phyloP scores from a whole-genome alignment of 2,329 filamentous ascomycete species.

The Phialophora expanda region DNA sequence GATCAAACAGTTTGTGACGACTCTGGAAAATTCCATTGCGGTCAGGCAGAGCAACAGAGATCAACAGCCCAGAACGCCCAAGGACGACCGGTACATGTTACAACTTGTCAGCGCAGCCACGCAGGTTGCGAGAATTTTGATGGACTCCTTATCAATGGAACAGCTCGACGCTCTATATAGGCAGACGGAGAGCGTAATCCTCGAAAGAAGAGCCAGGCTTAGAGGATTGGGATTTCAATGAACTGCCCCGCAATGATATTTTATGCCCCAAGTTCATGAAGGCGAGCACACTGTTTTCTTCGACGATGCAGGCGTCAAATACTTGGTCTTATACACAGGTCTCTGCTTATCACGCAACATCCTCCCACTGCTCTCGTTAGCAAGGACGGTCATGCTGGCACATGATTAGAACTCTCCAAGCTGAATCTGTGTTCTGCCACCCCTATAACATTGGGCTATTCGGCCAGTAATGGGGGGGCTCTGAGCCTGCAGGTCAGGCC shows the following conservation, averaged over 20 bases:
- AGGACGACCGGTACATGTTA: constrained; percentile 86
- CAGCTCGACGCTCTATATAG: constrained; percentile 81
- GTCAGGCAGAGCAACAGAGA: constrained; percentile 61
- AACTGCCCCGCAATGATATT: constrained; percentile 13
- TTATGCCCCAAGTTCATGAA: constrained; percentile 4
- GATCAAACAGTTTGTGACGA: constrained; percentile 88
- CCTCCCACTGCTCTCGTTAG: constrained; percentile 2
- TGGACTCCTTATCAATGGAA: constrained; percentile 82
- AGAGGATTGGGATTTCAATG: constrained; percentile 33
- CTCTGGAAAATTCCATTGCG: constrained; percentile 82
- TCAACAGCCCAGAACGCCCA: constrained; percentile 74
- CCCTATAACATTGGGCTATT: neutral
- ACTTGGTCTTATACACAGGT: constrained; percentile 11
- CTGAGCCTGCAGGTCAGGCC: constrained; percentile 15
- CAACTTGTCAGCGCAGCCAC: constrained; percentile 86
- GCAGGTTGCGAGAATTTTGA: constrained; percentile 85
- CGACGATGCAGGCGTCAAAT: constrained; percentile 22
- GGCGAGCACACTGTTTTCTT: neutral
- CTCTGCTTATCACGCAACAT: constrained; percentile 4
- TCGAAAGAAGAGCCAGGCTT: constrained; percentile 60
- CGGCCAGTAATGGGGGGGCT: constrained; percentile 14
- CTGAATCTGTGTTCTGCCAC: neutral
- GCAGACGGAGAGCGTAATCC: constrained; percentile 78
- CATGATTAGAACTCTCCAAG: constrained; percentile 14
- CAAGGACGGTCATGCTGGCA: constrained; percentile 22